Percentiles rank a stretch among this genome's conserved stretches.
These are phyloP conservation scores for Zygoascus hellenicus DNA, from an alignment of 1,139 yeast species.

Conservation along the genomic window DNA sequence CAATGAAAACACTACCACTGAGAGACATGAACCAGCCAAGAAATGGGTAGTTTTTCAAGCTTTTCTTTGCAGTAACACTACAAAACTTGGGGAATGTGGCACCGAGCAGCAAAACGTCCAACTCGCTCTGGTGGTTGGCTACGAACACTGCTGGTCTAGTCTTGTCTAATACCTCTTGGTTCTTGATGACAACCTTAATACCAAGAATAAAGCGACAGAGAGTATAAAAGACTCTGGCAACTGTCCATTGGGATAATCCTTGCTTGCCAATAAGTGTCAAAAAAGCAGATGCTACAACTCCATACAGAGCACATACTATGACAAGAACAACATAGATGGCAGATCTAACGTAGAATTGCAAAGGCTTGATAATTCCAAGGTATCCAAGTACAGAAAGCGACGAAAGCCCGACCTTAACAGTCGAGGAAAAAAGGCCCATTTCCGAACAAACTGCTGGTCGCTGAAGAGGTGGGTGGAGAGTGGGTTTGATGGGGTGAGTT, in stretches of 20 bases:
- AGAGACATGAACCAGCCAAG: slow-evolving; percentile 95
- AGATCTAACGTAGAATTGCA: slow-evolving; percentile 35
- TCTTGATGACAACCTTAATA: slow-evolving; percentile 59
- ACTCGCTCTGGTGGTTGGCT: slow-evolving; percentile 83
- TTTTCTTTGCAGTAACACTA: slow-evolving; percentile 87
- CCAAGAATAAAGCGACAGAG: slow-evolving; percentile 59
- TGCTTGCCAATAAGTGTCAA: slow-evolving; percentile 67
- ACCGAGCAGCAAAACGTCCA: slow-evolving; percentile 78
- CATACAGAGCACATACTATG: slow-evolving; percentile 31
- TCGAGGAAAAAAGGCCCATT: slow-evolving; percentile 6
- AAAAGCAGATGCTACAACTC: slow-evolving; percentile 62
- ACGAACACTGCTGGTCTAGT: slow-evolving; percentile 70
- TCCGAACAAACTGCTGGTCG: neutral
- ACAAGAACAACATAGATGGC: slow-evolving; percentile 32
- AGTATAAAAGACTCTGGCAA: slow-evolving; percentile 74
- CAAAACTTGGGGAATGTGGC: slow-evolving; percentile 80
- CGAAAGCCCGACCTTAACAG: slow-evolving; percentile 22
- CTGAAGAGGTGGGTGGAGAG: neutral
- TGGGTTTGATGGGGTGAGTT: neutral
- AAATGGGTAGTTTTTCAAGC: slow-evolving; percentile 80
- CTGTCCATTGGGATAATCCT: slow-evolving; percentile 80
- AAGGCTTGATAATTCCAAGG: slow-evolving; percentile 32
- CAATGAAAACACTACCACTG: slow-evolving; percentile 86
- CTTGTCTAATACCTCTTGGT: slow-evolving; percentile 47
- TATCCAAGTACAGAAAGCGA: slow-evolving; percentile 29